Evolutionary conservation across 2,329 filamentous ascomycete genomes (phyloP).

Genomic region (Myriangium duriaei): DNA sequence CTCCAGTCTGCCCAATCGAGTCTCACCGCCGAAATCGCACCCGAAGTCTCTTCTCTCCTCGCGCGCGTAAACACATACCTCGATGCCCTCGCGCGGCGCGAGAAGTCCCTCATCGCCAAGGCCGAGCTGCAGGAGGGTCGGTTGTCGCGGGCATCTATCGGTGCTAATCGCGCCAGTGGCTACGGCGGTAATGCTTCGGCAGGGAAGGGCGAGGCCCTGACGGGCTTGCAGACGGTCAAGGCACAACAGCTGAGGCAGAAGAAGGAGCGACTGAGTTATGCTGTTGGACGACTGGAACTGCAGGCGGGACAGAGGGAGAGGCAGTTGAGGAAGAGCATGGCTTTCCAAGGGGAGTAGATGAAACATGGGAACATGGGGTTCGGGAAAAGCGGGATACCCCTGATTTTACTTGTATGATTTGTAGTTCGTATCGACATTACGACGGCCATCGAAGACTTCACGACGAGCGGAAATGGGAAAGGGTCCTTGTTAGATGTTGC

Average conservation of each 20-base stretch:
- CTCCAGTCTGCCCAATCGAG: constrained; percentile 71
- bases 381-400: background rate
- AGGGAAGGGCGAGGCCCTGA: constrained; percentile 21
- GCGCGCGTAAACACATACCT: constrained; percentile 72
- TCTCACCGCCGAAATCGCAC: constrained; percentile 79
- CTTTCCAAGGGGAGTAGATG: constrained; percentile 18
- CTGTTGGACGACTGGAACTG: constrained; percentile 72
- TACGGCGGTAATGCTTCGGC: constrained; percentile 12
- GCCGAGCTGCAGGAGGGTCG: constrained; percentile 72
- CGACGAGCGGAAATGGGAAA: no score
- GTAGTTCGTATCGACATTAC: no score
- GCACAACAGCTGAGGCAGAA: constrained; percentile 62
- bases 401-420: no score
- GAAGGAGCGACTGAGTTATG: constrained; percentile 75
- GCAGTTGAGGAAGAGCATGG: constrained; percentile 62
- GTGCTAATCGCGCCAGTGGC: constrained; percentile 4
- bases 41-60: constrained; percentile 67
- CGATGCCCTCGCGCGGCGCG: constrained; percentile 68
- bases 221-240: constrained; percentile 40
- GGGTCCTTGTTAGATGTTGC: no score
- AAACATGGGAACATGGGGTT: background rate
- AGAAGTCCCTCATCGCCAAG: constrained; percentile 72
- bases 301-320: constrained; percentile 69
- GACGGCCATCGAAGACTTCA: no score
- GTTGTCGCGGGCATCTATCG: constrained; percentile 27